Conservation (phyloP, 805 yeast species). For the Cyberlindnera mississippiensis region DNA sequence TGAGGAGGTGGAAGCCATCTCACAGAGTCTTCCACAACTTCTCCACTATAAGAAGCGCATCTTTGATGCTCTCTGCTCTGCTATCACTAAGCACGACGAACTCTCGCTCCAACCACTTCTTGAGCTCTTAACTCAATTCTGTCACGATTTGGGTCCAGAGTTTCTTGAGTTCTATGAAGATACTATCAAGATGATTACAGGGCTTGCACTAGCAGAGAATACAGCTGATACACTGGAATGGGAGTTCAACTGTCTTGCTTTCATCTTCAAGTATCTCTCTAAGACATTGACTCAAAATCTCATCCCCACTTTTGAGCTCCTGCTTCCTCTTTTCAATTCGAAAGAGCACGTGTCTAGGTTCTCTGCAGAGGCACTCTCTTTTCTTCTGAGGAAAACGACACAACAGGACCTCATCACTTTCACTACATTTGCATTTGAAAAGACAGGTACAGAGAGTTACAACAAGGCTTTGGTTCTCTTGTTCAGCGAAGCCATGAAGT, state of each 20-base stretch:
- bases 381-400: constrained; percentile 66
- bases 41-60: constrained; percentile 65
- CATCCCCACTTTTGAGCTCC: constrained; percentile 59
- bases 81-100: constrained; percentile 54
- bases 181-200: constrained; percentile 48
- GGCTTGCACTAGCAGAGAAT: constrained; percentile 44
- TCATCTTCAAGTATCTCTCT: constrained; percentile 82
- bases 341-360: constrained; percentile 72
- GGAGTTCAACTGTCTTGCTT: constrained; percentile 82
- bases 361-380: constrained; percentile 88
- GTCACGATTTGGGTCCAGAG: constrained; percentile 91
- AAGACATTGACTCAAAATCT: constrained; percentile 59
- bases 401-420: constrained; percentile 43
- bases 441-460: constrained; percentile 37
- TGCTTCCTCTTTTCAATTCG: constrained; percentile 61
- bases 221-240: constrained; percentile 67
- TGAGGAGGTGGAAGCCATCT: constrained; percentile 47
- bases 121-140: constrained; percentile 78
- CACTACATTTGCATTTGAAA: constrained; percentile 40
- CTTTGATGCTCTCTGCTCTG: constrained; percentile 45
- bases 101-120: constrained; percentile 75
- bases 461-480: constrained; percentile 59
- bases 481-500: constrained; percentile 69
- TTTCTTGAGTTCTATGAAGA: constrained; percentile 65
- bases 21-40: constrained; percentile 76